Percentiles rank a stretch among this genome's conserved stretches.
These are phyloP conservation scores for Botrytis squamosa DNA, from an alignment of 2,329 filamentous ascomycete species.

Conservation along the genomic window DNA sequence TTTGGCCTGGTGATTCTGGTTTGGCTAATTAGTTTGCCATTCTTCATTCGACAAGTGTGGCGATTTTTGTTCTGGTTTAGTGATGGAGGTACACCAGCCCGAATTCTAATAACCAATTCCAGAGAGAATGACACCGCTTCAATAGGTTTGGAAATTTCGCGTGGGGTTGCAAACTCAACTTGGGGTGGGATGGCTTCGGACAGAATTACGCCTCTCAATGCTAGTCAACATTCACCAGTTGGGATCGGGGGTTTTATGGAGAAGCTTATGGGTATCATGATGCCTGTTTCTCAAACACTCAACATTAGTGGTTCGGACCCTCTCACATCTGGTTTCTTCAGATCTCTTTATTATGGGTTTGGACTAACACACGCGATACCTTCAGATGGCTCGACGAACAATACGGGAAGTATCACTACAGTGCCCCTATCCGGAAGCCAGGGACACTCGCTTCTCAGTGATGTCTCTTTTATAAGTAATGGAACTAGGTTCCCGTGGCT, in stretches of 20 bases:
- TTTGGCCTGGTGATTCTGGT: slow-evolving; percentile 77
- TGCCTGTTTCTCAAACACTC: slow-evolving; percentile 32
- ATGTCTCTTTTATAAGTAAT: slow-evolving; percentile 56
- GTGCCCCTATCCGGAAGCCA: slow-evolving; percentile 17
- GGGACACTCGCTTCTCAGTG: slow-evolving; percentile 52
- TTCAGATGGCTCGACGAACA: slow-evolving; percentile 23
- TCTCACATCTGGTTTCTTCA: slow-evolving; percentile 32
- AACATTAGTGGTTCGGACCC: slow-evolving; percentile 35
- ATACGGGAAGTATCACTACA: slow-evolving; percentile 21
- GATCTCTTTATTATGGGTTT: slow-evolving; percentile 34
- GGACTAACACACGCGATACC: slow-evolving; percentile 25
- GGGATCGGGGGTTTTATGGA: slow-evolving; percentile 42
- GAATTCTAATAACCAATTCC: slow-evolving; percentile 9
- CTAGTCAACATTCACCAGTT: slow-evolving; percentile 42
- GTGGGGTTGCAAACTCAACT: slow-evolving; percentile 32
- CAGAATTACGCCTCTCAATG: slow-evolving; percentile 30
- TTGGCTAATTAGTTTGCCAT: slow-evolving; percentile 87
- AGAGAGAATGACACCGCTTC: slow-evolving; percentile 26
- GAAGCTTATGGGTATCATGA: slow-evolving; percentile 38
- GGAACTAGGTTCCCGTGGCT: slow-evolving; percentile 67
- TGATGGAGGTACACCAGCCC: slow-evolving; percentile 38
- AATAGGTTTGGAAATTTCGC: slow-evolving; percentile 30
- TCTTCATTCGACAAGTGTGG: slow-evolving; percentile 89
- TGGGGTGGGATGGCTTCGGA: slow-evolving; percentile 37
- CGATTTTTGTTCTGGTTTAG: slow-evolving; percentile 81